A percentile compares a stretch with the other conserved stretches of the same genome.
These are phyloP conservation scores for Kurtzmaniella fragi DNA, from an alignment of 805 yeast species.

Conservation along the genomic window DNA sequence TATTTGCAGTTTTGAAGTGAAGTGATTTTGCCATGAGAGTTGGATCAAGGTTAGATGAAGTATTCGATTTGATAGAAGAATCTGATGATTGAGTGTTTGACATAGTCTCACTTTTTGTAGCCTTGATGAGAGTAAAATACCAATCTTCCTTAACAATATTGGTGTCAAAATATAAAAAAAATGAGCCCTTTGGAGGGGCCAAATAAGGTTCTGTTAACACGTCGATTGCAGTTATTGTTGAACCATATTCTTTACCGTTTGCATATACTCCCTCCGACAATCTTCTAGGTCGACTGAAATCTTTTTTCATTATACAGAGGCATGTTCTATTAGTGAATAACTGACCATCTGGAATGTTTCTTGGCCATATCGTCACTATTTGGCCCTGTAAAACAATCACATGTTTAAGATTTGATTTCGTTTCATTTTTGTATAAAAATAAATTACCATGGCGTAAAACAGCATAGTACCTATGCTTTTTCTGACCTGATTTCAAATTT, in stretches of 20 bases:
- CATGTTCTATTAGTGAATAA: constrained; percentile 78
- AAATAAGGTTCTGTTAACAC: constrained; percentile 12
- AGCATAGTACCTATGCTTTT: constrained; percentile 61
- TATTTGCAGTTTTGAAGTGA: constrained; percentile 65
- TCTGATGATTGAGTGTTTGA: constrained; percentile 10
- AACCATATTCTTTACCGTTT: constrained; percentile 1
- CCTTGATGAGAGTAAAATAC: constrained; percentile 81
- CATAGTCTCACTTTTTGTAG: constrained; percentile 46
- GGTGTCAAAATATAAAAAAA: constrained; percentile 68
- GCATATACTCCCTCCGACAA: constrained; percentile 12
- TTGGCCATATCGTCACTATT: constrained; percentile 83
- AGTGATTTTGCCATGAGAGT: constrained; percentile 63
- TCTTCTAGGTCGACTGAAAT: constrained; percentile 21
- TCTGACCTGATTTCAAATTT: constrained; percentile 18
- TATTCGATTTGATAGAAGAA: constrained; percentile 2
- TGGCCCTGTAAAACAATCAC: constrained; percentile 72
- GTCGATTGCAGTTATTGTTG: constrained; percentile 19
- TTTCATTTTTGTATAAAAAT: constrained; percentile 74
- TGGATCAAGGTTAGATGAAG: constrained; percentile 35
- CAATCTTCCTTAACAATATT: constrained; percentile 88
- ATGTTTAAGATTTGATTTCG: constrained; percentile 61
- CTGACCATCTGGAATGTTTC: constrained; percentile 65
- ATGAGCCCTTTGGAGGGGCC: constrained; percentile 34
- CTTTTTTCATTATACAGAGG: constrained; percentile 60
- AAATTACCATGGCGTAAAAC: constrained; percentile 83